These are phyloP conservation scores for Cyberlindnera suaveolens DNA, from an alignment of 805 yeast species.

Conservation along the genomic window DNA sequence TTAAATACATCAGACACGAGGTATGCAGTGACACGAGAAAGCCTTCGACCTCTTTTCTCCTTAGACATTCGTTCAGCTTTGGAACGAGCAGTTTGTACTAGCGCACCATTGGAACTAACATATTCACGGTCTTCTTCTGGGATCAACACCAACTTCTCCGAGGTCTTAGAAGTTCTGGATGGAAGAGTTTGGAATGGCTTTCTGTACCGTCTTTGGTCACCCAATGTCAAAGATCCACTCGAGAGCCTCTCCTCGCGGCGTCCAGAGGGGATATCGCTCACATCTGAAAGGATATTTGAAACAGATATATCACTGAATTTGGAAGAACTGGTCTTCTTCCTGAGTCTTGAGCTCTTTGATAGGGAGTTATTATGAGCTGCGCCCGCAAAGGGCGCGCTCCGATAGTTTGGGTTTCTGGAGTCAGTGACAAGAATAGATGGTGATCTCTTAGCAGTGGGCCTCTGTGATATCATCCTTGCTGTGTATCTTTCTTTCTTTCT, in stretches of 20 bases:
- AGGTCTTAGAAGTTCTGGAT: slow-evolving; percentile 74
- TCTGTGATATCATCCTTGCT: slow-evolving; percentile 18
- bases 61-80: slow-evolving; percentile 53
- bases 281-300: slow-evolving; percentile 68
- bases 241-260: slow-evolving; percentile 40
- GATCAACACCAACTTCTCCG: slow-evolving; percentile 80
- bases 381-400: slow-evolving; percentile 78
- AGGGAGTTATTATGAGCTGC: slow-evolving; percentile 26
- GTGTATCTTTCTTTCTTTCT: background rate
- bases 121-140: slow-evolving; percentile 45
- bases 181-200: slow-evolving; percentile 53
- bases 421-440: slow-evolving; percentile 94
- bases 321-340: slow-evolving; percentile 19
- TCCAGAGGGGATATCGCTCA: slow-evolving; percentile 83
- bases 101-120: slow-evolving; percentile 3
- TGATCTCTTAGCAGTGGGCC: slow-evolving; percentile 73
- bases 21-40: slow-evolving; percentile 88
- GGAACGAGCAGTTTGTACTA: slow-evolving; percentile 9
- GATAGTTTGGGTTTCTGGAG: slow-evolving; percentile 52
- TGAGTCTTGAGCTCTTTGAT: slow-evolving; percentile 5
- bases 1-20: slow-evolving; percentile 80
- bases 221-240: slow-evolving; percentile 23
- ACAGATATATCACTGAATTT: slow-evolving; percentile 76
- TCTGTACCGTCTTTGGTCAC: slow-evolving; percentile 26
- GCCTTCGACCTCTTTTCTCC: slow-evolving; percentile 40